Base-by-base conservation (phyloP, 2,329 filamentous ascomycete species). In the Alternaria novae-zelandiae region DNA sequence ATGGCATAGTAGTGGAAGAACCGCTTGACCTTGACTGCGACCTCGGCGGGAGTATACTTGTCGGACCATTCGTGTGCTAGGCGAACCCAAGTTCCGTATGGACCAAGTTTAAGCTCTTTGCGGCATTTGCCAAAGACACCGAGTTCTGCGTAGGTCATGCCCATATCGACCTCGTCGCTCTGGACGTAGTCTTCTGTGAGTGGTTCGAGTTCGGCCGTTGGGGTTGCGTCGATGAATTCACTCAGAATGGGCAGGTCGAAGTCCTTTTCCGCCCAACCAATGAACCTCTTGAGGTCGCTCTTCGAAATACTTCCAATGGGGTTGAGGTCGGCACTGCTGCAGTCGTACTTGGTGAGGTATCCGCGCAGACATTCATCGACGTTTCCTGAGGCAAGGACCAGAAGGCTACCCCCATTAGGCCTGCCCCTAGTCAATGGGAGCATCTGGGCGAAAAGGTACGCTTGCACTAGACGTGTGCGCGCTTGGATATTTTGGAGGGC, bases 301-400 rank as follows among this genome's bases (percentile, higher is more conserved):
- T 93, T 93, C 61, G 82, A 85, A 60, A 89, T 87, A 11, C 79
- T 79, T 23, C 83, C 89, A 54, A 91, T 89, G 4, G 89, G 89
- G 69, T 90, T 81, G 65, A 81, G 81, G 43, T 71, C 68, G 15
- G 83, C 83, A n/a, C 77, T 80, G 8, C 73, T 79, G 71, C 85
- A 87, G 74, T 92, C 90, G 72, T 92, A 92, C 78, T 92, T 92
- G n/a, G 90, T 92, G 21, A 91, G 81, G 75, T 92, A 80, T 28
- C 84, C 85, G 26, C 85, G 81, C 25, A 87, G 78, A 64, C 81
- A 82, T 69, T 87, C 67, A 69, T 87, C 89, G 8, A 68, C 90
- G 70, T 92, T 92, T 2, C 88, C 88, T 20, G 84, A 87, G 15
- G 89, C 90, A 0, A 93, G 83, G 0, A 93, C 89, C 4, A 93